Conservation (phyloP, 1,139 yeast species). For the Pichia kudriavzevii region DNA sequence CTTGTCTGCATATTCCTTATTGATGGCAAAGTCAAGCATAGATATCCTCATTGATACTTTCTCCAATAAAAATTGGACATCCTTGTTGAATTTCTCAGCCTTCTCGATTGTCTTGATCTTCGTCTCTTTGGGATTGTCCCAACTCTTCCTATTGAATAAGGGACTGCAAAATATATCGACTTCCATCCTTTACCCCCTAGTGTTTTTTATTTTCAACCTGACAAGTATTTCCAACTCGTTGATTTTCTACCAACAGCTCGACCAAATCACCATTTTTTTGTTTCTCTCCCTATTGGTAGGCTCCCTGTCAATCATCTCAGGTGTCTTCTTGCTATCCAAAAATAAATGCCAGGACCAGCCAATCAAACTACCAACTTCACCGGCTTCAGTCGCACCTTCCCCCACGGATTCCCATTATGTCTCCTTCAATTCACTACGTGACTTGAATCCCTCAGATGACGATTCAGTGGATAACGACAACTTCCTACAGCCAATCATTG, state of each 20-base stretch:
- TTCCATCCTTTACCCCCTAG: constrained; percentile 73
- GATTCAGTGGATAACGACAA: constrained; percentile 15
- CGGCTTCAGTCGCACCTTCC: too few relatives aligned
- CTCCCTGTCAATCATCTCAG: constrained; percentile 39
- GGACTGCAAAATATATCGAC: constrained; percentile 72
- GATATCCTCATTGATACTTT: constrained; percentile 53
- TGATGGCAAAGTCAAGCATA: constrained; percentile 77
- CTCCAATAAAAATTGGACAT: constrained; percentile 24
- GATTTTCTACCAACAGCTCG: constrained; percentile 50
- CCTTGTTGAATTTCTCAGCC: constrained; percentile 28
- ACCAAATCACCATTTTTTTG: constrained; percentile 32
- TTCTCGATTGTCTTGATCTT: constrained; percentile 52
- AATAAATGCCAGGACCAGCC: not conserved
- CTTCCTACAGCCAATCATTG: constrained; percentile 10
- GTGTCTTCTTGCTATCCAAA: constrained; percentile 48
- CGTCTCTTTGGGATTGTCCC: constrained; percentile 63
- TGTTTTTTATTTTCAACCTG: constrained; percentile 77
- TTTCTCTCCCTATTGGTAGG: constrained; percentile 44
- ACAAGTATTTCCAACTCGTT: constrained; percentile 69
- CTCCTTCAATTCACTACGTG: constrained; percentile 32
- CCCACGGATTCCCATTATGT: constrained; percentile 33
- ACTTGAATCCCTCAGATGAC: constrained; percentile 12
- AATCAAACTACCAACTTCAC: too few relatives aligned
- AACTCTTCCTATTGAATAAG: constrained; percentile 64
- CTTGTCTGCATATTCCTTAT: constrained; percentile 75